These are phyloP conservation scores for Chondrus crispus DNA, from an alignment of 23 red algal genomes.

Conservation along the genomic window DNA sequence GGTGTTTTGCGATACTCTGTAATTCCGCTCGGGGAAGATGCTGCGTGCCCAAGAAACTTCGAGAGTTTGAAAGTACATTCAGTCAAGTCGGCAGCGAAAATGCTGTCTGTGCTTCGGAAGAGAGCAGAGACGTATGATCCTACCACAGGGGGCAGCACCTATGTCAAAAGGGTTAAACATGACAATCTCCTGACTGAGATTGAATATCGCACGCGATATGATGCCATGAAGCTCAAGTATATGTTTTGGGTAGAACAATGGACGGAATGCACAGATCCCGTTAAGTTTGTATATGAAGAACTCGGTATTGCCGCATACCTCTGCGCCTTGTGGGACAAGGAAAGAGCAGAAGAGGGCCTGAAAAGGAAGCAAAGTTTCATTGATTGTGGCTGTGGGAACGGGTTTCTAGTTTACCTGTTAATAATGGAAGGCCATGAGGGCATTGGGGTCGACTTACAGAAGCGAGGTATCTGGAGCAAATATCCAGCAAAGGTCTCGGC, in stretches of 20 bases:
- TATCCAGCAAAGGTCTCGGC: constrained; percentile 4
- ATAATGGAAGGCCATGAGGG: constrained; percentile 26
- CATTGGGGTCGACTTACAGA: constrained; percentile 35
- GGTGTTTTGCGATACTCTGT: not conserved
- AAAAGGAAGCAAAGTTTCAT: not conserved
- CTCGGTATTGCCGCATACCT: constrained; percentile 42
- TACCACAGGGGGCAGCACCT: not conserved
- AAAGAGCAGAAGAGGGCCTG: not conserved
- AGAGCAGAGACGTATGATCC: not conserved
- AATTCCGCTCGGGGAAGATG: constrained; percentile 3
- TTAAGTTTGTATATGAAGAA: constrained; percentile 50
- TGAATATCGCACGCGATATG: not conserved
- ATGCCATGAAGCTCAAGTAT: constrained; percentile 35
- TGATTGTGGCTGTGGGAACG: constrained; percentile 44
- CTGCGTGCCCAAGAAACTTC: not conserved
- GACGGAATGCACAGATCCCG: constrained; percentile 38
- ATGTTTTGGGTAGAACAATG: constrained; percentile 26
- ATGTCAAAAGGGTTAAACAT: constrained; percentile 40
- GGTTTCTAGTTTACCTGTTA: constrained; percentile 33
- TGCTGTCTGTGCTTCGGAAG: constrained; percentile 11
- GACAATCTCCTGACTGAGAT: constrained; percentile 15
- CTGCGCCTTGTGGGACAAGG: constrained; percentile 12
- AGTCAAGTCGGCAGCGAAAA: not conserved
- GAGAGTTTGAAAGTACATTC: constrained; percentile 14
- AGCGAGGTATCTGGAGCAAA: constrained; percentile 7